Percentiles rank a stretch among this genome's conserved stretches.
These are phyloP conservation scores for Sporisorium iseilematis-ciliati DNA, from an alignment of 1,284 basidiomycete genomes.

Conservation along the genomic window DNA sequence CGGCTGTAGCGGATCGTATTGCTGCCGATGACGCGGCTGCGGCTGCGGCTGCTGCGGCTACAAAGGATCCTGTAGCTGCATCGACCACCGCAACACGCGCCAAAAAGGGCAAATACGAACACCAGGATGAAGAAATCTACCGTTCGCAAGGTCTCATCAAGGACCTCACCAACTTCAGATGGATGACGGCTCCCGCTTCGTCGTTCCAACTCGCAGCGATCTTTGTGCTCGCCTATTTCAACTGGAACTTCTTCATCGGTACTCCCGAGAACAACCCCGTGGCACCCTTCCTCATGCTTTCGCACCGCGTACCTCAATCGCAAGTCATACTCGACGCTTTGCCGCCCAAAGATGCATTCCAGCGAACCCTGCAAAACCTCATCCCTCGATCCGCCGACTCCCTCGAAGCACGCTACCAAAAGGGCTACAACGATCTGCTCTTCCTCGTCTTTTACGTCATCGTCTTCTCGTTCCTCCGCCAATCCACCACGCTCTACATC, in stretches of 20 bases:
- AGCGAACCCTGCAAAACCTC: constrained; percentile 30
- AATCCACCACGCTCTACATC: constrained; percentile 79
- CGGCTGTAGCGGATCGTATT: constrained; percentile 45
- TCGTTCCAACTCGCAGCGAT: constrained; percentile 75
- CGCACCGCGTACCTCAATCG: constrained; percentile 74
- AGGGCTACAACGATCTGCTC: constrained; percentile 75
- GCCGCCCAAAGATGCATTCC: constrained; percentile 24
- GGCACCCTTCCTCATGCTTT: constrained; percentile 80
- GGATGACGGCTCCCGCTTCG: constrained; percentile 64
- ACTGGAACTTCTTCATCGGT: constrained; percentile 76
- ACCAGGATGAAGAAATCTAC: constrained; percentile 46
- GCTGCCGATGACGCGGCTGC: constrained; percentile 24
- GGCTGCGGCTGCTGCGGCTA: constrained; percentile 12
- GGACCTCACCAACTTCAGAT: constrained; percentile 56
- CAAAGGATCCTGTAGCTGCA: constrained; percentile 30
- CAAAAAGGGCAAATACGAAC: constrained; percentile 18
- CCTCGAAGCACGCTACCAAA: constrained; percentile 55
- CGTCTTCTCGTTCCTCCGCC: constrained; percentile 91
- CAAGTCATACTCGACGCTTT: constrained; percentile 72
- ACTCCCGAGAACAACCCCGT: constrained; percentile 79
- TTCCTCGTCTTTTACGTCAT: constrained; percentile 90
- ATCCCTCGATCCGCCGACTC: constrained; percentile 43
- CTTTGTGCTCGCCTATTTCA: constrained; percentile 79
- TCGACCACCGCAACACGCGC: constrained; percentile 13
- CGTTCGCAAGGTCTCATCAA: constrained; percentile 45